A percentile compares a stretch with the other conserved stretches of the same genome.
Conservation (phyloP, 2,329 filamentous ascomycete species). For the Pseudogymnoascus verrucosus region DNA sequence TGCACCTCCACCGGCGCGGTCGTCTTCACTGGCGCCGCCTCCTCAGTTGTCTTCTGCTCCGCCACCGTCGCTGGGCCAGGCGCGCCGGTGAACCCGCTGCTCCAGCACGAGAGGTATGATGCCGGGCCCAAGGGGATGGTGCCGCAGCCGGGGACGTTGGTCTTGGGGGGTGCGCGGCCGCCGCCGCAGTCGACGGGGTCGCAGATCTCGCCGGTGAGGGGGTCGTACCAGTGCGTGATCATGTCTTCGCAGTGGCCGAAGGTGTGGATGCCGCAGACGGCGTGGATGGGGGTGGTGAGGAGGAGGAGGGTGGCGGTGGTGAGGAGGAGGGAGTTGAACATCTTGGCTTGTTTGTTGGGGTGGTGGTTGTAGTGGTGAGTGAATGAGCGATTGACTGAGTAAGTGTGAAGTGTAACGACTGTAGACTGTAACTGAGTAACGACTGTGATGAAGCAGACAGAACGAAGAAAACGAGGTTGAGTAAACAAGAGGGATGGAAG, state of each 20-base stretch:
- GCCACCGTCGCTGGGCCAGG: background rate
- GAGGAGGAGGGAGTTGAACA: slow-evolving; percentile 8
- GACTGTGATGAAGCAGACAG: background rate
- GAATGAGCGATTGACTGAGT: background rate
- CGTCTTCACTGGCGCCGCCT: background rate
- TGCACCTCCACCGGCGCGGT: background rate
- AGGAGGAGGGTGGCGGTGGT: background rate
- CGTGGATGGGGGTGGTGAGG: background rate
- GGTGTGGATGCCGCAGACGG: slow-evolving; percentile 2
- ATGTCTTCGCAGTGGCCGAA: slow-evolving; percentile 12
- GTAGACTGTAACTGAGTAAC: background rate
- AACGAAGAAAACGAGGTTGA: background rate
- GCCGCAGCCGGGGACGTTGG: slow-evolving; percentile 6
- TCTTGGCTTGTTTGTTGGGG: background rate
- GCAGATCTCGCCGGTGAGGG: slow-evolving; percentile 18
- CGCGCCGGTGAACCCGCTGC: background rate
- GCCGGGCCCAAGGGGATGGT: background rate
- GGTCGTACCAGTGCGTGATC: slow-evolving; percentile 19
- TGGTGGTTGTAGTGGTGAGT: background rate
- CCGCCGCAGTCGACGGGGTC: slow-evolving; percentile 21
- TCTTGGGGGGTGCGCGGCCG: slow-evolving; percentile 7
- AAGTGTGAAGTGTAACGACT: background rate
- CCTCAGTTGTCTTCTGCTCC: background rate
- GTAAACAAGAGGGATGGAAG: background rate
- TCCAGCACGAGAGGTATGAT: background rate